A percentile compares a stretch with the other conserved stretches of the same genome.
phyloP scores from a whole-genome alignment of 2,329 filamentous ascomycete genomes.

The Colletotrichum paranaense region DNA sequence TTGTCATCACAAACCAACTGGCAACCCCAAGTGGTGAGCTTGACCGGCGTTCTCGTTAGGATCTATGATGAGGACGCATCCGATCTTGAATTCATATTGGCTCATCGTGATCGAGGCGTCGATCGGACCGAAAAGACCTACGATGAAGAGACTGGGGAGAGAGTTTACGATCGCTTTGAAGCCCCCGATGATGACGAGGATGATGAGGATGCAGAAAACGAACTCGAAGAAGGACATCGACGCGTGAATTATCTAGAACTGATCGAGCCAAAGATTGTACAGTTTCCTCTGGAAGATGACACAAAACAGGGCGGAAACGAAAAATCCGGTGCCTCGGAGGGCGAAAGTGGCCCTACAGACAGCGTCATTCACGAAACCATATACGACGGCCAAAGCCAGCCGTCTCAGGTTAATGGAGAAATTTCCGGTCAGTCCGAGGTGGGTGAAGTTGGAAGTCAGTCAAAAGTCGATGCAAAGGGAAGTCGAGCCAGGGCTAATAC shows the following conservation, averaged over 20 bases:
- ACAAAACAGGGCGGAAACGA: conserved; percentile 38
- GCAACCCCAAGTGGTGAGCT: conserved; percentile 71
- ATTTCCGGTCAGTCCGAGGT: conserved; percentile 33
- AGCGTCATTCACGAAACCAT: conserved; percentile 40
- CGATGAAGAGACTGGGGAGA: conserved; percentile 75
- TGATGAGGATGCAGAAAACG: conserved; percentile 62
- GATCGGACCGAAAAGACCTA: conserved; percentile 68
- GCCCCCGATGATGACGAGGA: conserved; percentile 73
- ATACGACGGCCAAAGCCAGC: conserved; percentile 22
- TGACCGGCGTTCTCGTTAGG: conserved; percentile 75
- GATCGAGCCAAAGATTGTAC: conserved; percentile 75
- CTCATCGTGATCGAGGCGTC: conserved; percentile 72
- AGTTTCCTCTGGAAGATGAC: conserved; percentile 44
- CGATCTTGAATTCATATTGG: conserved; percentile 71
- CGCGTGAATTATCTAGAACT: conserved; percentile 71
- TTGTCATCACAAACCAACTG: conserved; percentile 72
- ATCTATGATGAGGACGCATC: conserved; percentile 63
- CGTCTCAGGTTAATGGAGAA: conserved; percentile 11
- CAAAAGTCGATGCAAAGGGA: conserved; percentile 39
- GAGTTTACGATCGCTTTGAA: conserved; percentile 84
- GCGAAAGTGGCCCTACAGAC: conserved; percentile 26
- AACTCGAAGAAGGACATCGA: conserved; percentile 69
- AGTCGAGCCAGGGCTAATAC: conserved; percentile 26
- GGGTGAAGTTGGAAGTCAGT: conserved; percentile 44
- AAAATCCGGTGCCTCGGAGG: conserved; percentile 23